Percentiles rank a stretch among this genome's conserved stretches.
Evolutionary conservation across 1,284 basidiomycete genomes (phyloP).

Genomic region (Microbotryum silenes-acaulis): DNA sequence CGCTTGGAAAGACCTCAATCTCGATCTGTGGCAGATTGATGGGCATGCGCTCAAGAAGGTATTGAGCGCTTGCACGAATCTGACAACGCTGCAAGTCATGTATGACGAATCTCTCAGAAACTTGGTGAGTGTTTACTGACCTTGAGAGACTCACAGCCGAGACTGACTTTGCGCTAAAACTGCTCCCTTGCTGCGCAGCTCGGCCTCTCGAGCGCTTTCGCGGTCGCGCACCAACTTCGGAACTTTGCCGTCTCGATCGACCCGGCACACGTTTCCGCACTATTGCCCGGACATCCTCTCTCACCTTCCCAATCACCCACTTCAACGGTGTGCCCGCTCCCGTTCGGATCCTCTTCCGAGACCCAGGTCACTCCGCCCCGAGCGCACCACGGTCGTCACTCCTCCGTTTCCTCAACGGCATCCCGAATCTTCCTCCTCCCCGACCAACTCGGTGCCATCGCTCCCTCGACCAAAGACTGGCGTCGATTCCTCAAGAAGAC

Average conservation of each 20-base stretch:
- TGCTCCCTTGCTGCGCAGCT: conserved; percentile 4
- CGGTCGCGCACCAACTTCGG: conserved; percentile 5
- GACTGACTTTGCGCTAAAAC: background rate
- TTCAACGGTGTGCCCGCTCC: background rate
- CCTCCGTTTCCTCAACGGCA: background rate
- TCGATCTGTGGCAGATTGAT: conserved; percentile 18
- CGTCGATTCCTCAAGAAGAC: conserved; percentile 26
- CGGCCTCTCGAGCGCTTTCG: conserved; percentile 14
- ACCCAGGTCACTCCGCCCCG: background rate
- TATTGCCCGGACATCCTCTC: background rate
- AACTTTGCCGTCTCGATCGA: conserved; percentile 17
- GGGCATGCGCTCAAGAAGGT: conserved; percentile 10
- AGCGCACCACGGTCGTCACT: background rate
- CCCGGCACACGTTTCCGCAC: conserved; percentile 15
- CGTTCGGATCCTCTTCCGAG: background rate
- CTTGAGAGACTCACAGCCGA: background rate
- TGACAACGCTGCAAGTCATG: conserved; percentile 13
- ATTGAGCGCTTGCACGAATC: conserved; percentile 7
- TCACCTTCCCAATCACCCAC: background rate
- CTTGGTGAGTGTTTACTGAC: conserved; percentile 5
- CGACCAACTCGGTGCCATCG: background rate
- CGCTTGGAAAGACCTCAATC: conserved; percentile 16
- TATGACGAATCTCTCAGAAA: conserved; percentile 20
- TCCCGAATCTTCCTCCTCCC: background rate
- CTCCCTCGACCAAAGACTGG: conserved; percentile 22